Base-by-base conservation (phyloP, 1,284 basidiomycete genomes). In the Heliocybe sulcata region DNA sequence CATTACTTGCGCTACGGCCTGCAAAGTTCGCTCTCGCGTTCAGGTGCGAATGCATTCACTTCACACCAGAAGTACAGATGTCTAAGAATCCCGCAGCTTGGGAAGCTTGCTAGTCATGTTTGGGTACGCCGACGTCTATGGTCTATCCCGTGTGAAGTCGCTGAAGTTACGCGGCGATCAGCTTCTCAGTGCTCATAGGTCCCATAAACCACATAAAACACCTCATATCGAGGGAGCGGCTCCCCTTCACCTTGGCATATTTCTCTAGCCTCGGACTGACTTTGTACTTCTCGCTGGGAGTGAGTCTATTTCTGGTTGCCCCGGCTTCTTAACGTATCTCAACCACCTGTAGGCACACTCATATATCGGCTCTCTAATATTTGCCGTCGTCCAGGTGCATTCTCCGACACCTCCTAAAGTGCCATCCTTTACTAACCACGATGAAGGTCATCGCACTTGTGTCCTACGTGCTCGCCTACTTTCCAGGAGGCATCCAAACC, bases 191-290 rank as follows among this genome's bases (percentile, higher is more conserved):
- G n/a, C 77, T 92, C 56, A 82, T 91, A 54, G 90, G 90, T 2
- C 90, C 90, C 27, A 70, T 93, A 61, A 92, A 92, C 66, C 94
- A 98, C 69, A 57, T 93, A 62, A 94, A 94, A 69, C 94, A 98
- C 66, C 79, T 98, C 59, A 63, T 92, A 50, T 89, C 91, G 1
- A 79, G 80, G 66, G 92, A 96, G 64, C 82, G 94, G 31, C 76
- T 97, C 2, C 93, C 93, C 0, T 97, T 98, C 73, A 92, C 94
- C 2, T 63, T 79, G 33, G 80, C 92, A 2, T 98, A 98, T 71
- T 81, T 98, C 60, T 73, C 75, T 25, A 92, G 89, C 58, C 75
- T 97, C 2, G 87, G 75, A 3, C 75, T 94, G 4, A 97, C 94
- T 1, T 77, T 97, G 12, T 95, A 92, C 68, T 95, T 96, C 68